phyloP scores from a whole-genome alignment of 768 basidiomycete species.

The Suillus ampliporus region DNA sequence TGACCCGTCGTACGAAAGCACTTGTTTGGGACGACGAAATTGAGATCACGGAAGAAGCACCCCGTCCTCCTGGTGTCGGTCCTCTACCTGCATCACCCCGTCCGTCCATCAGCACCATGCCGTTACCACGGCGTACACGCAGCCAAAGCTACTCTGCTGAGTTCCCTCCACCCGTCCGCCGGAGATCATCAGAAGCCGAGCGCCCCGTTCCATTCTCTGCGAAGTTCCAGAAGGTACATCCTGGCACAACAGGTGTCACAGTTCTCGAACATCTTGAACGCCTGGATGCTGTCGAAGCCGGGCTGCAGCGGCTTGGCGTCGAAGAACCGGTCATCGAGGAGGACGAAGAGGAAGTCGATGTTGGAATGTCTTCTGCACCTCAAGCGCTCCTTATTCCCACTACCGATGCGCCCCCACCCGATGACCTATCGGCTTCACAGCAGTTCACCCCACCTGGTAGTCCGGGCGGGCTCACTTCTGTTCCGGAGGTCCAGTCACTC shows the following conservation, averaged over 20 bases:
- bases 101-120: slow-evolving; percentile 66
- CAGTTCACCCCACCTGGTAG: slow-evolving; percentile 64
- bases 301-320: slow-evolving; percentile 72
- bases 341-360: slow-evolving; percentile 65
- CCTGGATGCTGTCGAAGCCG: slow-evolving; percentile 81
- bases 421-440: slow-evolving; percentile 40
- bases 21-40: slow-evolving; percentile 88
- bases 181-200: slow-evolving; percentile 64
- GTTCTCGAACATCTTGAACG: slow-evolving; percentile 87
- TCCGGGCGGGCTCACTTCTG: slow-evolving; percentile 54
- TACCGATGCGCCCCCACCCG: slow-evolving; percentile 24
- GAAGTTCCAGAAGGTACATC: slow-evolving; percentile 85
- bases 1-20: slow-evolving; percentile 82
- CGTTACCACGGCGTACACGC: slow-evolving; percentile 57
- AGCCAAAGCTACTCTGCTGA: slow-evolving; percentile 65
- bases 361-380: slow-evolving; percentile 54
- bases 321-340: slow-evolving; percentile 56
- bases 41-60: slow-evolving; percentile 65
- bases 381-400: slow-evolving; percentile 37
- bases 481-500: slow-evolving; percentile 59
- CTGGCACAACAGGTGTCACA: slow-evolving; percentile 85
- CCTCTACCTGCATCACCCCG: slow-evolving; percentile 57
- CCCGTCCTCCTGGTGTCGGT: slow-evolving; percentile 36
- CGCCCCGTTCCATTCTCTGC: slow-evolving; percentile 83
- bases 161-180: slow-evolving; percentile 75